Percentiles rank a stretch among this genome's conserved stretches.
Evolutionary conservation across 306 rosid genomes (phyloP).

Genomic region (Cicer yamashitae): DNA sequence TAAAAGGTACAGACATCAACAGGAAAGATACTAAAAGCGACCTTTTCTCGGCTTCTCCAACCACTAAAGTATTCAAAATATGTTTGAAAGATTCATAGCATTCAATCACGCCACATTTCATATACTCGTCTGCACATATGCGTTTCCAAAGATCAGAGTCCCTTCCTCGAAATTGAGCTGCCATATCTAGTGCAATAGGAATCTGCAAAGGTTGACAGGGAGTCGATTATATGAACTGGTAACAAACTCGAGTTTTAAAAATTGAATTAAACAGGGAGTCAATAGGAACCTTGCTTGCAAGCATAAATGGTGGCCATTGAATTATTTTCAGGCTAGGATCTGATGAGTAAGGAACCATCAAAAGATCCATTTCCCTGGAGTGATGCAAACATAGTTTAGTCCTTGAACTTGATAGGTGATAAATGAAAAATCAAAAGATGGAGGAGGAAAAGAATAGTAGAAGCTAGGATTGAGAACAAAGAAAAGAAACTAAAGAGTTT

Average conservation of each 20-base stretch:
- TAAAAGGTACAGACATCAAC: slow-evolving; percentile 37
- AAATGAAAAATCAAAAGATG: slow-evolving; percentile 36
- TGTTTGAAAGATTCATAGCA: slow-evolving; percentile 86
- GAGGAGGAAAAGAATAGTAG: slow-evolving; percentile 40
- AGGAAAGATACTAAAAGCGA: slow-evolving; percentile 44
- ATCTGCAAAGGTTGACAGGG: slow-evolving; percentile 62
- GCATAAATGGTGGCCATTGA: slow-evolving; percentile 99
- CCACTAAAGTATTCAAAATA: slow-evolving; percentile 67
- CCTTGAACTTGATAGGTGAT: slow-evolving; percentile 36
- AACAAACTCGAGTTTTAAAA: slow-evolving; percentile 39
- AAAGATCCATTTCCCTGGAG: slow-evolving; percentile 95
- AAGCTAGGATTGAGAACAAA: slow-evolving; percentile 35
- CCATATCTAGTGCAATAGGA: slow-evolving; percentile 94
- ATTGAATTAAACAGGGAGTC: slow-evolving; percentile 30
- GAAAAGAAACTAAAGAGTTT: slow-evolving; percentile 38
- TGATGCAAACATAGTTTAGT: slow-evolving; percentile 49
- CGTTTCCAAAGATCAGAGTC: slow-evolving; percentile 97
- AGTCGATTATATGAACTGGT: slow-evolving; percentile 45
- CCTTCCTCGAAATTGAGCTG: slow-evolving; percentile 82
- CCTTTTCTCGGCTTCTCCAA: slow-evolving; percentile 94
- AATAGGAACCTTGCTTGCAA: slow-evolving; percentile 87
- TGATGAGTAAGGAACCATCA: slow-evolving; percentile 92
- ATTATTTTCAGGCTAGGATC: slow-evolving; percentile 87
- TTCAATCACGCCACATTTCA: slow-evolving; percentile 94
- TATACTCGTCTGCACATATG: slow-evolving; percentile 87